These are phyloP conservation scores for Chamaecrista fasciculata DNA, from an alignment of 306 rosid species.

Conservation along the genomic window DNA sequence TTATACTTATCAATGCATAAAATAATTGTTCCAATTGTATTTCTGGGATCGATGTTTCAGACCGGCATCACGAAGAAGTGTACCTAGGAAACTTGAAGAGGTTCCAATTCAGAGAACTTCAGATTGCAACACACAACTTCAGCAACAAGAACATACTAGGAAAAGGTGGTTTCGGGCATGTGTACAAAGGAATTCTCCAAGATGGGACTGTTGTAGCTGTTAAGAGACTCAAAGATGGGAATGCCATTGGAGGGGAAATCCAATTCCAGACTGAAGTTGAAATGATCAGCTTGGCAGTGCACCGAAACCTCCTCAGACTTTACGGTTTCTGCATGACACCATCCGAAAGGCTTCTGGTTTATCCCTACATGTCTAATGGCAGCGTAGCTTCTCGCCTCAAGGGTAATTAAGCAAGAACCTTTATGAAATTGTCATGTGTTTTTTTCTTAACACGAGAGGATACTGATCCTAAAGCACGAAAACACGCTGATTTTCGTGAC, in stretches of 20 bases:
- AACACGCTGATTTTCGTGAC: no score
- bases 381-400: conserved; percentile 53
- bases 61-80: conserved; percentile 42
- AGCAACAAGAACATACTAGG: conserved; percentile 50
- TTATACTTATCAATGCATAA: no score
- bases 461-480: no score
- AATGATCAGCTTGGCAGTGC: conserved; percentile 54
- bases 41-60: conserved; percentile 12
- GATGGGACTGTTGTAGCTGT: conserved; percentile 50
- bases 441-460: no score
- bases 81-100: conserved; percentile 55
- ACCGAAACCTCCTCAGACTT: conserved; percentile 47
- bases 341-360: conserved; percentile 46
- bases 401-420: no score
- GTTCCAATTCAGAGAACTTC: conserved; percentile 50
- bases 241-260: conserved; percentile 52
- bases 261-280: conserved; percentile 55
- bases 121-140: conserved; percentile 44
- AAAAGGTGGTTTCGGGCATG: conserved; percentile 53
- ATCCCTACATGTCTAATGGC: conserved; percentile 55
- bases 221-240: conserved; percentile 52
- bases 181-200: conserved; percentile 46
- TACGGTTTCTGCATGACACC: conserved; percentile 53
- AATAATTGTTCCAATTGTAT: neutral
- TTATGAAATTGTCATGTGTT: no score